These are phyloP conservation scores for Eimeria acervulina DNA, from an alignment of 169 alveolate species.

Conservation along the genomic window DNA sequence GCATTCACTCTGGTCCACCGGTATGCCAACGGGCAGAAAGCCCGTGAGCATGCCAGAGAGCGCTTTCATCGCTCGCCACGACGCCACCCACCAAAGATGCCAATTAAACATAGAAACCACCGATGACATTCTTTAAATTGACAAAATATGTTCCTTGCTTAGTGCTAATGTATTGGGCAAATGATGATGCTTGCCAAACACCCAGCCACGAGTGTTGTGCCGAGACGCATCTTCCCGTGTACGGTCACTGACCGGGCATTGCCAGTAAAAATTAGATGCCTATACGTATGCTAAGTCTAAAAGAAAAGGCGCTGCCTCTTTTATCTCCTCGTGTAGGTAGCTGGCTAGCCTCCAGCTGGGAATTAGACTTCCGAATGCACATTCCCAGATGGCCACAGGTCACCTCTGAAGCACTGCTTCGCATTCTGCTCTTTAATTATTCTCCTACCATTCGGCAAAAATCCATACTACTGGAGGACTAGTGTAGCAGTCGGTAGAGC, in stretches of 20 bases:
- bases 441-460: background rate
- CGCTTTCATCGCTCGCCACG: conserved; percentile 41
- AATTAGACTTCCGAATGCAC: background rate
- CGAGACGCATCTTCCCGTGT: background rate
- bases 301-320: background rate
- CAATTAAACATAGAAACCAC: background rate
- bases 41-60: too few relatives aligned
- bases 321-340: background rate
- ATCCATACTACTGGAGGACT: background rate
- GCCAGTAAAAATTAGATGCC: background rate
- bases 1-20: conserved; percentile 56
- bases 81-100: background rate
- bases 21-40: conserved; percentile 34
- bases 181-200: background rate
- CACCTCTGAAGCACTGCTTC: background rate
- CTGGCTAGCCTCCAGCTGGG: background rate
- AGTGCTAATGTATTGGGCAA: background rate
- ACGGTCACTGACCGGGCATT: background rate
- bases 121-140: background rate
- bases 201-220: background rate
- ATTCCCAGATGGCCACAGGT: background rate
- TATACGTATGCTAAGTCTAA: background rate
- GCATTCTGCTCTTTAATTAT: background rate
- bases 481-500: background rate
- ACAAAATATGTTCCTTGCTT: background rate